Percentiles rank a stretch among this genome's conserved stretches.
Evolutionary conservation across 2,329 filamentous ascomycete species (phyloP).

Genomic region (Aspergillus piperis): DNA sequence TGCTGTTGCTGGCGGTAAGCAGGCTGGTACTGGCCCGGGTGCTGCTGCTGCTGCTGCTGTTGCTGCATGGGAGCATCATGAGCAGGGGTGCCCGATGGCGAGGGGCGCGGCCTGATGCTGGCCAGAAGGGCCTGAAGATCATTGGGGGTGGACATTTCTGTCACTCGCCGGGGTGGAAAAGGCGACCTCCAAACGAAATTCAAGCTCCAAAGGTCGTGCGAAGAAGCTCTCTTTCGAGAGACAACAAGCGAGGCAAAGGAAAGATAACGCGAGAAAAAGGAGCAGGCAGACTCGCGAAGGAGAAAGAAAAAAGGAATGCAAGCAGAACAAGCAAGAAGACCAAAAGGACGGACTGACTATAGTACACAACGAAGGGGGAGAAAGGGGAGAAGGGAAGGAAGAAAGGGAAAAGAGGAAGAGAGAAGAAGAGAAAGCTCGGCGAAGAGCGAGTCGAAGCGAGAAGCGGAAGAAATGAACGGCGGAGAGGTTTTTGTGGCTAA

Average conservation of each 20-base stretch:
- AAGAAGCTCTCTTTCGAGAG: slow-evolving; percentile 39
- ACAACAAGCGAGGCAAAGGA: slow-evolving; percentile 14
- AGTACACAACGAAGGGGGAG: slow-evolving; percentile 21
- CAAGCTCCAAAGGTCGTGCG: slow-evolving; percentile 30
- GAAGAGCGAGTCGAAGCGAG: slow-evolving; percentile 11
- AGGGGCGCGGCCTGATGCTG: slow-evolving; percentile 46
- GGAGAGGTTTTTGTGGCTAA: slow-evolving; percentile 5
- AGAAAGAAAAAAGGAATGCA: slow-evolving; percentile 6
- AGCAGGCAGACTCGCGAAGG: slow-evolving; percentile 6
- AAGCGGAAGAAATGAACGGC: slow-evolving; percentile 27
- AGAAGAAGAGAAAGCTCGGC: slow-evolving; percentile 22
- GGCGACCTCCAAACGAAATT: slow-evolving; percentile 33
- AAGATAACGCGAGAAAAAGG: slow-evolving; percentile 16
- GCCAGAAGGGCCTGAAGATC: slow-evolving; percentile 51
- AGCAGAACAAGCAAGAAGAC: slow-evolving; percentile 4
- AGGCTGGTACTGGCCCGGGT: slow-evolving; percentile 14
- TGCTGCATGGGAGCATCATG: slow-evolving; percentile 33
- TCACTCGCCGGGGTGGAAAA: slow-evolving; percentile 31
- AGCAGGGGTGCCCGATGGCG: slow-evolving; percentile 32
- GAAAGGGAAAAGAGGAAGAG: slow-evolving; percentile 17
- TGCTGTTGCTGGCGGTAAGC: slow-evolving; percentile 1
- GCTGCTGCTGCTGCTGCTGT: slow-evolving; percentile 34
- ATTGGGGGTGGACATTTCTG: slow-evolving; percentile 51
- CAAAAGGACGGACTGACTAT: slow-evolving; percentile 22
- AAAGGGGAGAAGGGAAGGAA: slow-evolving; percentile 17